These are phyloP conservation scores for Melampsora larici-populina DNA, from an alignment of 1,284 basidiomycete genomes.

Conservation along the genomic window DNA sequence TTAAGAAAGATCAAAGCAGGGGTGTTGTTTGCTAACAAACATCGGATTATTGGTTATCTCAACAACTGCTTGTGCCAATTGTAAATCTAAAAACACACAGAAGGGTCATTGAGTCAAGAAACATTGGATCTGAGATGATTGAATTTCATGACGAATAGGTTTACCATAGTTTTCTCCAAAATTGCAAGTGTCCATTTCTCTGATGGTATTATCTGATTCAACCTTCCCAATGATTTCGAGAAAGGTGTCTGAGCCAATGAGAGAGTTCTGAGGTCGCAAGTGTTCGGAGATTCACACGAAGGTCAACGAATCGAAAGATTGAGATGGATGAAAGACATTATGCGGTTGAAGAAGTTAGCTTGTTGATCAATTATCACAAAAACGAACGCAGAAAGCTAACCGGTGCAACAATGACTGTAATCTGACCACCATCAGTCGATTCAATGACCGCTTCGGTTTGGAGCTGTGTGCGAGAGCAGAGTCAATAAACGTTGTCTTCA, in stretches of 20 bases:
- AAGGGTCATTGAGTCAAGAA: not conserved
- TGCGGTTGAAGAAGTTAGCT: not conserved
- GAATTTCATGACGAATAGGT: too few relatives aligned
- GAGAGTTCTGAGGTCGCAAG: not conserved
- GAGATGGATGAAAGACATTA: not conserved
- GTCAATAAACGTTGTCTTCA: too few relatives aligned
- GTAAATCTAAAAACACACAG: conserved; percentile 7
- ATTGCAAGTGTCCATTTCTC: conserved; percentile 13
- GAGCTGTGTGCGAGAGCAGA: too few relatives aligned
- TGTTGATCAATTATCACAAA: not conserved
- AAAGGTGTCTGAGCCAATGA: conserved; percentile 1
- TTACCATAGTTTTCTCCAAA: conserved; percentile 28
- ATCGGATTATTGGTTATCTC: conserved; percentile 27
- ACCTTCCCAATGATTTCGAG: conserved; percentile 23
- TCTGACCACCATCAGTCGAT: conserved; percentile 25
- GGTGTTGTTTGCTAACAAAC: not conserved
- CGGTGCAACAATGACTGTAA: not conserved
- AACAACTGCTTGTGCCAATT: conserved; percentile 19
- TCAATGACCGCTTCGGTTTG: conserved; percentile 16
- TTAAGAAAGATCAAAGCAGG: conserved; percentile 1
- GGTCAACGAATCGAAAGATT: too few relatives aligned
- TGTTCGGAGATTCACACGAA: too few relatives aligned
- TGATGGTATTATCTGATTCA: not conserved
- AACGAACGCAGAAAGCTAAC: not conserved
- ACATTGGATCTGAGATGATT: not conserved